Evolutionary conservation across 2,329 filamentous ascomycete species (phyloP), one percentile per base, ranked within the genome.

Genomic region (Colletotrichum australisinense): DNA sequence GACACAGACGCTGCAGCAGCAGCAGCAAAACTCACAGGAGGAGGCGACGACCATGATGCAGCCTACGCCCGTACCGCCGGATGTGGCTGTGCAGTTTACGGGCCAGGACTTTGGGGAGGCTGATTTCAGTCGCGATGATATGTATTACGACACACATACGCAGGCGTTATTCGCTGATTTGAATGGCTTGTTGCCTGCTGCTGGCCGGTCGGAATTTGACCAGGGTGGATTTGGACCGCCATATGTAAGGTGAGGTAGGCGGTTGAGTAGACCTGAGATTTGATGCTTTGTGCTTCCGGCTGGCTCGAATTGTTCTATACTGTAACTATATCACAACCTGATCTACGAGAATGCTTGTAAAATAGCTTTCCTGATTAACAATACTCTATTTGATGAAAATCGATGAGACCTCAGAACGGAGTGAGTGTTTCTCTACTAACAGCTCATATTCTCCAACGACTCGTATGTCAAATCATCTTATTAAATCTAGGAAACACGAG

Each of bases 31-130:
- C 8, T 5, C 42, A 35, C 35, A 16, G 24, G 69, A 71, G 12
- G 46, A 56, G 16, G 4, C 19, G 42, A 35, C 32, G 32, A 5
- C 11, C 0, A 49, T 49, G 16, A 35, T 55, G 6, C 68, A 60
- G 12, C 49, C 68, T 14, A 30, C 67, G 11, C 56, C 69, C 8
- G 46, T 72, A 7, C 56, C 69, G 19, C 38, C 46, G 24, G 56
- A 46, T 5, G 19, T 49, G 42, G 52, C 22, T 14, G 1, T 67
- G 24, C 56, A 57, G 32, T 67, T 55, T 9, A 32, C 56, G 3
- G 35, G 24, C 5, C 56, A 55, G 16, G 56, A n/a, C 1, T 49
- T 62, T 12, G 56, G 60, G 5, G 69, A 46, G 2, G n/a, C 30
- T 8, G 58, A 16, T 6, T 14, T 28, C n/a, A 30, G 19, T 19